phyloP scores from a whole-genome alignment of 108 stramenopile genomes.

The Cyclotella cryptica region DNA sequence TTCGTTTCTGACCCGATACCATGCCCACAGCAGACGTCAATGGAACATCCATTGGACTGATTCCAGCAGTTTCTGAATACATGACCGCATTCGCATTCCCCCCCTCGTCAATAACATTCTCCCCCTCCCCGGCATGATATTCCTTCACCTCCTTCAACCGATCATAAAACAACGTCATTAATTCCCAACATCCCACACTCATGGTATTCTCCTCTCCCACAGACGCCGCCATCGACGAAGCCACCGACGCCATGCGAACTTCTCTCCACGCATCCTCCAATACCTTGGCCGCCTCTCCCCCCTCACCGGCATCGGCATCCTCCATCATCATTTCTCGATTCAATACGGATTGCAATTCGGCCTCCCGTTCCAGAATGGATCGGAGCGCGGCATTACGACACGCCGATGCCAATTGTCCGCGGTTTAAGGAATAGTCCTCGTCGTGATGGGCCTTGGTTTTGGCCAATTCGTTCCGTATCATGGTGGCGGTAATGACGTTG shows the following conservation, averaged over 20 bases:
- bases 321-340: conserved; percentile 37
- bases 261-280: conserved; percentile 30
- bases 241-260: conserved; percentile 12
- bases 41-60: neutral
- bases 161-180: conserved; percentile 65
- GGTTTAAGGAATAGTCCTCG: conserved; percentile 54
- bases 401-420: conserved; percentile 69
- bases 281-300: conserved; percentile 11
- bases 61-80: neutral
- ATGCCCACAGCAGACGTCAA: neutral
- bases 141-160: conserved; percentile 65
- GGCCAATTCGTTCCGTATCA: conserved; percentile 40
- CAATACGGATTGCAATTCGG: conserved; percentile 44
- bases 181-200: conserved; percentile 11
- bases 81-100: neutral
- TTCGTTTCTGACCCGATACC: conserved; percentile 57
- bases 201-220: conserved; percentile 19
- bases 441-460: conserved; percentile 26
- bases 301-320: conserved; percentile 11
- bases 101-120: conserved; percentile 44
- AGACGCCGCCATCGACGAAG: conserved; percentile 28
- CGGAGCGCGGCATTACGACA: conserved; percentile 53
- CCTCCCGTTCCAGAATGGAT: conserved; percentile 47
- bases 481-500: conserved; percentile 32
- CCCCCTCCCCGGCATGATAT: conserved; percentile 74